Evolutionary conservation across 176 grass and related monocot species (phyloP).

Genomic region (Sorghum bicolor): Sorghum_bicolor_NCBIv3 NC_012870.2:12558501-12559000

Average conservation of each 20-base stretch:
- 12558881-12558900: not conserved
- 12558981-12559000: not conserved
- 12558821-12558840: not conserved
- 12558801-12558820: conserved; percentile 22
- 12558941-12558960: not conserved
- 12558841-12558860: not conserved
- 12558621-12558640: not conserved
- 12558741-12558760: not conserved
- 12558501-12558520: no score
- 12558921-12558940: not conserved
- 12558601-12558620: no score
- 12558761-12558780: not conserved
- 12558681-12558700: no score
- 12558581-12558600: no score
- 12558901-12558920: not conserved
- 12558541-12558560: no score
- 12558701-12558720: no score
- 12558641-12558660: no score
- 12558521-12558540: no score
- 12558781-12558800: not conserved
- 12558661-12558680: no score
- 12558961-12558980: not conserved
- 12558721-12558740: no score
- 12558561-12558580: no score
- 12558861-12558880: not conserved